Evolutionary conservation across 768 basidiomycete species (phyloP), one percentile per base, ranked within the genome.

Genomic region (Amanita molliuscula): DNA sequence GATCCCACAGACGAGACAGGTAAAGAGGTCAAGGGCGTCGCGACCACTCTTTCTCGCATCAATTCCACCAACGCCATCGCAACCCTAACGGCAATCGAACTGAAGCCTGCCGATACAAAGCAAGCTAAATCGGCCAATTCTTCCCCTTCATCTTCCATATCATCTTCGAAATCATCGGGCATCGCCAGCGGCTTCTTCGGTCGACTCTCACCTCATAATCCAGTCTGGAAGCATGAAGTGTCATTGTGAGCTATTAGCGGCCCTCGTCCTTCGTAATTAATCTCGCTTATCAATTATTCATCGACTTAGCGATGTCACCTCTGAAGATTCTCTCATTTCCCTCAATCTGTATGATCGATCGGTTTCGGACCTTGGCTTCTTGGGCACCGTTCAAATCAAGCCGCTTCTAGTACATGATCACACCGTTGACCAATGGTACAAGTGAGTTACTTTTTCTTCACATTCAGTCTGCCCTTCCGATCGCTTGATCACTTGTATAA

Each of bases 171-270:
- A 59, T 67, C 67, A 11, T 61, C 62, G 25, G 59, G 65, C 51
- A 59, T 65, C 20, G 53, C 65, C 44, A 67, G 58, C 33, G 73
- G 71, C 44, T 74, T 86, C 47, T 84, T 88, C 58, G 76, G 78
- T 53, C 74, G 81, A 45, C 65, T 79, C 33, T 82, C 81, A 16
- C 76, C 88, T 50, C 77, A 89, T 61, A 97, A 92, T 70, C 95
- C 96, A 9, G 84, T 94, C 18, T 99, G 96, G 96, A 99, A 99
- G 69, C 95, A 98, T 64, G 88, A 98, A 65, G 96, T 98, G 29
- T 84, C 89, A 38, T 99, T 99, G 95, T 97, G 67, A 67, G 94
- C 77, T 6, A n/a, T 36, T 53, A 31, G n/a, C 37, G 48, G 45
- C 21, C 48, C 46, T 20, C 26, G 47, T 54, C 43, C 48, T 33